Evolutionary conservation across 805 yeast species (phyloP).

Genomic region (Cyberlindnera suaveolens): DNA sequence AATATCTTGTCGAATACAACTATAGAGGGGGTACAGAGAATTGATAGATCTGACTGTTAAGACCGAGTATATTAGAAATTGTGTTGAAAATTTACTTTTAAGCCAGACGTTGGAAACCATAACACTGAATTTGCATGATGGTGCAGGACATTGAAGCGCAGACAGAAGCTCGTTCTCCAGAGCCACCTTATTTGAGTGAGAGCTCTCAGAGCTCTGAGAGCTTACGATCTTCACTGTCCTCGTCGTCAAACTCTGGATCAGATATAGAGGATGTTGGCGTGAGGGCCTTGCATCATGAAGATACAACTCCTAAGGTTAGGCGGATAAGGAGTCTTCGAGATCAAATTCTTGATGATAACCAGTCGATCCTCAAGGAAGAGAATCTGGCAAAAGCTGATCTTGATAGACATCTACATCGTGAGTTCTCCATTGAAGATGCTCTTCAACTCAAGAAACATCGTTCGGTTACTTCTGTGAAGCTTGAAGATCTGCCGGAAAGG

Average conservation of each 20-base stretch:
- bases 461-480: neutral
- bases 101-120: too few relatives aligned
- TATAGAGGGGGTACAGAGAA: too few relatives aligned
- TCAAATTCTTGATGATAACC: constrained; percentile 11
- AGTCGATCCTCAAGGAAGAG: constrained; percentile 10
- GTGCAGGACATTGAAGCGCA: too few relatives aligned
- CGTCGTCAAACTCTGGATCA: constrained; percentile 6
- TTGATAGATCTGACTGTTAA: too few relatives aligned
- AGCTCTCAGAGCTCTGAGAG: neutral
- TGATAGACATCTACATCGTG: constrained; percentile 7
- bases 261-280: constrained; percentile 1
- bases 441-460: constrained; percentile 2
- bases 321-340: constrained; percentile 10
- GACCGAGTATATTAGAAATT: too few relatives aligned
- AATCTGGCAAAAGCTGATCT: constrained; percentile 6
- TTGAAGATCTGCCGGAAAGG: neutral
- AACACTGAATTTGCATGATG: too few relatives aligned
- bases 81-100: too few relatives aligned
- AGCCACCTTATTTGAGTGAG: too few relatives aligned
- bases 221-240: constrained; percentile 9
- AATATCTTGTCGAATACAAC: too few relatives aligned
- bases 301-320: neutral
- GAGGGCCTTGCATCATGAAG: constrained; percentile 2
- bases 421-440: constrained; percentile 16
- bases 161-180: too few relatives aligned